Conservation (phyloP, 768 basidiomycete species). For the Cystofilobasidium bisporidii region DNA sequence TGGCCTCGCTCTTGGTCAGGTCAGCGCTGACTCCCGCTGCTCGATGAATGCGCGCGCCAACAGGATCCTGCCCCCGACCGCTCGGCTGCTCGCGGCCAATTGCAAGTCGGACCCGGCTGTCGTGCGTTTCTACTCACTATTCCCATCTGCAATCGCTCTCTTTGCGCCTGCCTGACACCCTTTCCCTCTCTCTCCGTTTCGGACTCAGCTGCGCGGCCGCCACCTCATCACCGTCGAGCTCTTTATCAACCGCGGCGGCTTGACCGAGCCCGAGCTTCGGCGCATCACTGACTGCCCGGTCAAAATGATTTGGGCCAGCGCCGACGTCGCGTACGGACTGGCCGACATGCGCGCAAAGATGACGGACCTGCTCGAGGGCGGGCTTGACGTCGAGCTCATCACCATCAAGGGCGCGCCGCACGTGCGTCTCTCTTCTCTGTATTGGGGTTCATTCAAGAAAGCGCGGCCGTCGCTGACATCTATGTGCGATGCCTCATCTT, state of each 20-base stretch:
- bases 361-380: slow-evolving; percentile 1
- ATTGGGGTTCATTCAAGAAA: too few species aligned
- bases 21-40: too few species aligned
- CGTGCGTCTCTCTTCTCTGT: too few species aligned
- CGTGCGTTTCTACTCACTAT: not conserved
- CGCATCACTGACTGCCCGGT: slow-evolving; percentile 7
- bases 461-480: not conserved
- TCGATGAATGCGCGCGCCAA: not conserved
- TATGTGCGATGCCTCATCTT: not conserved
- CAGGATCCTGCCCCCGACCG: not conserved
- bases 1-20: too few species aligned
- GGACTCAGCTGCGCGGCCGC: not conserved
- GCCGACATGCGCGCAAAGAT: too few species aligned
- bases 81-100: not conserved
- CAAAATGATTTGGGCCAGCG: slow-evolving; percentile 1
- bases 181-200: not conserved
- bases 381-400: not conserved
- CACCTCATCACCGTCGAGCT: slow-evolving; percentile 8
- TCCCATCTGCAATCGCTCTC: too few species aligned
- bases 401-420: slow-evolving; percentile 3
- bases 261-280: not conserved
- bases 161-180: not conserved
- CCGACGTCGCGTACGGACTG: slow-evolving; percentile 6
- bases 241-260: slow-evolving; percentile 7
- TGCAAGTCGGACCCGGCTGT: slow-evolving; percentile 4